phyloP scores from a whole-genome alignment of 2,329 filamentous ascomycete genomes.

The Didymosphaeria variabile region DNA sequence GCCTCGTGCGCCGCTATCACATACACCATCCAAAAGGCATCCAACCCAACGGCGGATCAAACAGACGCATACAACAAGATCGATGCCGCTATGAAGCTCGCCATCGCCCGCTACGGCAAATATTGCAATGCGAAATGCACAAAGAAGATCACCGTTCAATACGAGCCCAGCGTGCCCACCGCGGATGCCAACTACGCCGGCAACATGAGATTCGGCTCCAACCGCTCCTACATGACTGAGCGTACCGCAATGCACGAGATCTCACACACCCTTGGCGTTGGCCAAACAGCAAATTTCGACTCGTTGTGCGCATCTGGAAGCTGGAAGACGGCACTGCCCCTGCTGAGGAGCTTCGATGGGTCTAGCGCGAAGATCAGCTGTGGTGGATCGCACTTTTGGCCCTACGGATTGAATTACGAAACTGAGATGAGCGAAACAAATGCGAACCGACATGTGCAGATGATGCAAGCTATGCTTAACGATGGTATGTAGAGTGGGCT shows the following conservation, averaged over 20 bases:
- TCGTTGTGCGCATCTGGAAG: conserved; percentile 39
- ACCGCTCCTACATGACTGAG: conserved; percentile 46
- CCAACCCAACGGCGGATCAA: conserved; percentile 43
- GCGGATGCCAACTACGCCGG: conserved; percentile 49
- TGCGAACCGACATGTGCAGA: conserved; percentile 43
- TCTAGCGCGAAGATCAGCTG: conserved; percentile 42
- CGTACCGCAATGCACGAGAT: conserved; percentile 49
- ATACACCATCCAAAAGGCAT: conserved; percentile 39
- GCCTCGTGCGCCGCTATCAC: conserved; percentile 31
- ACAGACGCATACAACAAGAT: conserved; percentile 44
- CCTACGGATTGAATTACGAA: conserved; percentile 48
- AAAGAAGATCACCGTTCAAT: conserved; percentile 41
- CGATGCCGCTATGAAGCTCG: conserved; percentile 42
- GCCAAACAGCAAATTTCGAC: conserved; percentile 44
- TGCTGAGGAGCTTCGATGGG: conserved; percentile 44
- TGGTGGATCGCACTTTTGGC: conserved; percentile 45
- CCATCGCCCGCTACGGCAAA: conserved; percentile 37
- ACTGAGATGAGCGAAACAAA: conserved; percentile 49
- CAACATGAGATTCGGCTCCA: conserved; percentile 44
- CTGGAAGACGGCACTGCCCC: conserved; percentile 44
- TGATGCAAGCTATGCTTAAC: conserved; percentile 44
- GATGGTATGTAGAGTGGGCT: conserved; percentile 36
- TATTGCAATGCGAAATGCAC: conserved; percentile 29
- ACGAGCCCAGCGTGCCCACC: conserved; percentile 44
- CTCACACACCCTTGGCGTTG: conserved; percentile 44